Percentiles rank a stretch among this genome's conserved stretches.
Evolutionary conservation across 345 rosid species (phyloP).

Genomic region (Lepidium didymum): DNA sequence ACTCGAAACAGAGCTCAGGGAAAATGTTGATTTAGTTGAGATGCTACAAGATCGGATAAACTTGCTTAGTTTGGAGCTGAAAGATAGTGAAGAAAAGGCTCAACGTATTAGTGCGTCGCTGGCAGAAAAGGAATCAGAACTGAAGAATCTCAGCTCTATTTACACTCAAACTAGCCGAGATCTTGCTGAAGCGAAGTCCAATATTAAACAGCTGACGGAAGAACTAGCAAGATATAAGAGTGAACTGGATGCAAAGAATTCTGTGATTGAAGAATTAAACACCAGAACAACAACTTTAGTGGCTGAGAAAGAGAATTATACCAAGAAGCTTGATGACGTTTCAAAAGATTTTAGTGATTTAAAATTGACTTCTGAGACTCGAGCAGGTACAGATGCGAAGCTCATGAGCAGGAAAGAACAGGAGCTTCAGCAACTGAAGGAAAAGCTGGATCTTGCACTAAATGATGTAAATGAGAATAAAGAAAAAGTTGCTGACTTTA

Average conservation of each 20-base stretch:
- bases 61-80: slow-evolving; percentile 54
- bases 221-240: slow-evolving; percentile 34
- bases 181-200: slow-evolving; percentile 40
- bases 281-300: slow-evolving; percentile 38
- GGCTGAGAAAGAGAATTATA: slow-evolving; percentile 47
- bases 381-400: slow-evolving; percentile 44
- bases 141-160: slow-evolving; percentile 39
- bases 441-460: slow-evolving; percentile 40
- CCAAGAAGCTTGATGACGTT: slow-evolving; percentile 36
- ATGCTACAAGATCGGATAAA: slow-evolving; percentile 47
- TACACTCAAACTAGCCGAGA: slow-evolving; percentile 45
- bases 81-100: slow-evolving; percentile 47
- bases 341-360: slow-evolving; percentile 46
- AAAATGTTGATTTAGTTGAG: slow-evolving; percentile 44
- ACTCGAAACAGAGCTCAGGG: slow-evolving; percentile 51
- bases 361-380: slow-evolving; percentile 50
- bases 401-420: slow-evolving; percentile 42
- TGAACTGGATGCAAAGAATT: slow-evolving; percentile 48
- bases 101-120: slow-evolving; percentile 43
- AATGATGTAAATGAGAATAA: slow-evolving; percentile 34
- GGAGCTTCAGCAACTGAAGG: slow-evolving; percentile 45
- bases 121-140: slow-evolving; percentile 51
- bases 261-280: slow-evolving; percentile 47
- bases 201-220: slow-evolving; percentile 42
- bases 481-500: slow-evolving; percentile 37